These are phyloP conservation scores for Pseudogymnoascus sp. DNA, from an alignment of 2,329 filamentous ascomycete genomes.

Conservation along the genomic window DNA sequence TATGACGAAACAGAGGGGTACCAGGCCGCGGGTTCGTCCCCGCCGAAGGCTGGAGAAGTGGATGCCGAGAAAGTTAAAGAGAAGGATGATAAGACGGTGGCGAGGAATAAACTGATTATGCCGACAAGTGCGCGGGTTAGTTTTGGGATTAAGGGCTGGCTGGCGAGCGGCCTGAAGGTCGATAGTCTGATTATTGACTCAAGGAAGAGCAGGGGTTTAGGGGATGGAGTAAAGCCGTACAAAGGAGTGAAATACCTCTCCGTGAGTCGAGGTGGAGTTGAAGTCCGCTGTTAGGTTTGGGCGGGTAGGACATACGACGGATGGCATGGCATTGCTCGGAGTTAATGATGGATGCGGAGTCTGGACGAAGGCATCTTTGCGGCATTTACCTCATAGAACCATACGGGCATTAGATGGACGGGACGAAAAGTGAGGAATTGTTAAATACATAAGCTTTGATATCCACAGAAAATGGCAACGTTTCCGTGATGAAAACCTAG, in stretches of 20 bases:
- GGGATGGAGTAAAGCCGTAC: slow-evolving; percentile 85
- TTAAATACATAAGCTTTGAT: not conserved
- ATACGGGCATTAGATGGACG: not conserved
- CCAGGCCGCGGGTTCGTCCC: slow-evolving; percentile 35
- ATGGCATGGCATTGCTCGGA: not conserved
- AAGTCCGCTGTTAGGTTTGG: slow-evolving; percentile 45
- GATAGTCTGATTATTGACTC: slow-evolving; percentile 62
- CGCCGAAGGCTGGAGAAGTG: slow-evolving; percentile 30
- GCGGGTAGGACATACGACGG: not conserved
- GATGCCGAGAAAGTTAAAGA: slow-evolving; percentile 31
- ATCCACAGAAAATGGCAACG: not conserved
- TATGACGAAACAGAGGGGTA: slow-evolving; percentile 46
- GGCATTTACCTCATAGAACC: not conserved
- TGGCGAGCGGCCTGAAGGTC: slow-evolving; percentile 60
- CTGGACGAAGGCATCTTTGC: not conserved
- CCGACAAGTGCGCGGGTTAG: slow-evolving; percentile 69
- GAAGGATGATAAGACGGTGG: slow-evolving; percentile 49
- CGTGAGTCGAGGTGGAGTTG: slow-evolving; percentile 56
- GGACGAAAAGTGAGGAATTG: not conserved
- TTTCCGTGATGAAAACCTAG: not conserved
- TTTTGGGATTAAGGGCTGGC: slow-evolving; percentile 62
- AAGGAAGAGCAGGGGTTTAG: slow-evolving; percentile 78
- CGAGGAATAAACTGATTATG: slow-evolving; percentile 71
- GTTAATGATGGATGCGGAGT: slow-evolving; percentile 6
- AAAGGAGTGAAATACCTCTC: slow-evolving; percentile 98